phyloP scores from a whole-genome alignment of 2,329 filamentous ascomycete genomes.

The Westerdykella ornata region DNA sequence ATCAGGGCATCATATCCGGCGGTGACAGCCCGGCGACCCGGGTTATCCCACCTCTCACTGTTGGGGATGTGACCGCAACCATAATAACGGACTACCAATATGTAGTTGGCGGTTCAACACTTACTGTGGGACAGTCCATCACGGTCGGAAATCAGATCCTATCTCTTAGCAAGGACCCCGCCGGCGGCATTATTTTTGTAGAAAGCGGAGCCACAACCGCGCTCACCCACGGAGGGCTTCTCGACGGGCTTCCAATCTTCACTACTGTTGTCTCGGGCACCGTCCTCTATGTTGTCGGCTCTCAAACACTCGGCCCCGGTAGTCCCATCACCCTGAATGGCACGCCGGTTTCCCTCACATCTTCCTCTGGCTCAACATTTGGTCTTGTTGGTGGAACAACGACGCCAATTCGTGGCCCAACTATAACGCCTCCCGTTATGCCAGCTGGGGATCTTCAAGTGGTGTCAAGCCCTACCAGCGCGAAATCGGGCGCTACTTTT shows the following conservation, averaged over 20 bases:
- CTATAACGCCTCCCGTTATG: not conserved
- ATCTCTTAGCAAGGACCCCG: constrained; percentile 8
- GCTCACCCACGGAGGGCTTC: constrained; percentile 1
- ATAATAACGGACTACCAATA: constrained; percentile 2
- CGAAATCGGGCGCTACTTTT: too few species aligned
- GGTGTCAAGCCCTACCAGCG: too few species aligned
- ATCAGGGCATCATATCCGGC: not conserved
- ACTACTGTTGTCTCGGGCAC: constrained; percentile 11
- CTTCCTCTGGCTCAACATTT: constrained; percentile 6
- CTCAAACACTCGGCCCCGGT: constrained; percentile 14
- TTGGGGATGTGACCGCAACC: constrained; percentile 2
- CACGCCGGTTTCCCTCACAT: constrained; percentile 10
- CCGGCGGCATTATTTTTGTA: constrained; percentile 12
- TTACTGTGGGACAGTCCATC: constrained; percentile 6
- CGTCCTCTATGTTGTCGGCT: constrained; percentile 11
- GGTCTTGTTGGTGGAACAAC: constrained; percentile 12
- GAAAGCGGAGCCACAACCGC: constrained; percentile 12
- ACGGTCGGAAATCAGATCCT: constrained; percentile 11
- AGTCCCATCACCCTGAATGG: constrained; percentile 13
- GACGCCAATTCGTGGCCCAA: constrained; percentile 8
- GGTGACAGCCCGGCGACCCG: too few species aligned
- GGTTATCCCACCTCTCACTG: not conserved
- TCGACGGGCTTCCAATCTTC: constrained; percentile 4
- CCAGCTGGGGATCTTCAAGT: too few species aligned
- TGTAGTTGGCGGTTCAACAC: constrained; percentile 9